Base-by-base conservation (phyloP, 2,329 filamentous ascomycete species). In the Verruconis gallopava region DNA sequence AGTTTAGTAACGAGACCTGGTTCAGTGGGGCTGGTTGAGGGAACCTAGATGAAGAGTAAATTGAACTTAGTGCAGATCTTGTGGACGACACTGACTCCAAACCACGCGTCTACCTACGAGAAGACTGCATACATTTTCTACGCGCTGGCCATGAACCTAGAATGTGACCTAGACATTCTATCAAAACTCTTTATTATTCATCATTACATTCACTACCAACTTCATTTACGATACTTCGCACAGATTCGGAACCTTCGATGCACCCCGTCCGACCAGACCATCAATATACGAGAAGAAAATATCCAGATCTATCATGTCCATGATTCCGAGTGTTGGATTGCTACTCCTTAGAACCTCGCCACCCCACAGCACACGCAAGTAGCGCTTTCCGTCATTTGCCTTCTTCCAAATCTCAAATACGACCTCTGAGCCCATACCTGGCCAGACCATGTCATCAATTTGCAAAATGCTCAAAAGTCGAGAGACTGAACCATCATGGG, bases 401-500 rank as follows among this genome's bases (percentile, higher is more conserved):
- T 43, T 36, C 21, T 43, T 36, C 48, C 66, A 68, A 21, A 88
- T 54, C 62, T 89, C 83, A 54, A 88, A 85, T 0, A 86, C 73
- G 1, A 89, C 67, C 60, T 89, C 83, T 6, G 75, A 68, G 0
- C 83, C 83, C 82, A 89, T 86, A 0, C 83, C 83, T 0, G 83
- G 83, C 83, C 83, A 89, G 1, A 85, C 76, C 82, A 89, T 89
- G 40, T 67, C 57, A 17, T 85, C 77, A 1, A 81, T 53, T 60
- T 89, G 83, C 53, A 91, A 55, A 13, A 88, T 69, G 2, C 74
- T 74, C 17, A 91, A 63, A 4, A 89, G 52, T 28, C 75, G 63
- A 9, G 79, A 76, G 4, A 88, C 54, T 3, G 75, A 79, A 2
- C 84, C 85, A 51, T 91, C 85, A 51, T 93, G 84, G 2, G 82